These are phyloP conservation scores for Schizosaccharomyces cryophilus DNA, from an alignment of 805 yeast genomes.

Conservation along the genomic window DNA sequence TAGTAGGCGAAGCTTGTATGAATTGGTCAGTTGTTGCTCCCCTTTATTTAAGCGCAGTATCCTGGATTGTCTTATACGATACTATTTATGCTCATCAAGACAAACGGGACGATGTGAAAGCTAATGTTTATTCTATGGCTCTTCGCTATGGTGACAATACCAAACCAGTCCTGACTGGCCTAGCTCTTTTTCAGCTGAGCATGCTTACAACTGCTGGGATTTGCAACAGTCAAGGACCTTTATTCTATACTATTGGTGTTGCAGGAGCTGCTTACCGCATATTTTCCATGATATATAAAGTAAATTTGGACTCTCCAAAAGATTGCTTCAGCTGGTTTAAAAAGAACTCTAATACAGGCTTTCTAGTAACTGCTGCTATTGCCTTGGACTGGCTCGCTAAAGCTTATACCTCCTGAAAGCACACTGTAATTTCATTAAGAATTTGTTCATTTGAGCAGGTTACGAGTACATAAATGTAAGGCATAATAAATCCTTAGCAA, in stretches of 20 bases:
- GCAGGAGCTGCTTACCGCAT: conserved; percentile 44
- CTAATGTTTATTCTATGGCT: conserved; percentile 90
- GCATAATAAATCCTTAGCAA: too few species aligned
- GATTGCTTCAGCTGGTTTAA: conserved; percentile 66
- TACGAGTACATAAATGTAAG: too few species aligned
- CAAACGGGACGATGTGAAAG: conserved; percentile 60
- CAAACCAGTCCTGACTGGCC: conserved; percentile 37
- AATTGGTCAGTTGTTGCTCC: conserved; percentile 46
- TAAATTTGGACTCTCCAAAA: conserved; percentile 53
- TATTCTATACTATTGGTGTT: conserved; percentile 40
- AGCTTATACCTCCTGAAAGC: not conserved
- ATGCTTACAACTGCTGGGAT: conserved; percentile 43
- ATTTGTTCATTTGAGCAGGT: too few species aligned
- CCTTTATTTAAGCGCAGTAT: conserved; percentile 45
- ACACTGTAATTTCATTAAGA: too few species aligned
- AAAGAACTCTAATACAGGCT: conserved; percentile 45
- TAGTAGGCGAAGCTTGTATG: conserved; percentile 45
- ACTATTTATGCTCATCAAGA: conserved; percentile 96
- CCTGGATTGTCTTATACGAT: conserved; percentile 92
- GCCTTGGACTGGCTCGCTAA: conserved; percentile 14
- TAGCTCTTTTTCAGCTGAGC: conserved; percentile 44
- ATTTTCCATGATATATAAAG: conserved; percentile 40
- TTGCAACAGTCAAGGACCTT: conserved; percentile 65
- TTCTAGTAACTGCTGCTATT: conserved; percentile 15
- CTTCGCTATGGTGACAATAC: conserved; percentile 74